These are phyloP conservation scores for Trichoderma parareesei DNA, from an alignment of 495 filamentous ascomycete species.

Conservation along the genomic window DNA sequence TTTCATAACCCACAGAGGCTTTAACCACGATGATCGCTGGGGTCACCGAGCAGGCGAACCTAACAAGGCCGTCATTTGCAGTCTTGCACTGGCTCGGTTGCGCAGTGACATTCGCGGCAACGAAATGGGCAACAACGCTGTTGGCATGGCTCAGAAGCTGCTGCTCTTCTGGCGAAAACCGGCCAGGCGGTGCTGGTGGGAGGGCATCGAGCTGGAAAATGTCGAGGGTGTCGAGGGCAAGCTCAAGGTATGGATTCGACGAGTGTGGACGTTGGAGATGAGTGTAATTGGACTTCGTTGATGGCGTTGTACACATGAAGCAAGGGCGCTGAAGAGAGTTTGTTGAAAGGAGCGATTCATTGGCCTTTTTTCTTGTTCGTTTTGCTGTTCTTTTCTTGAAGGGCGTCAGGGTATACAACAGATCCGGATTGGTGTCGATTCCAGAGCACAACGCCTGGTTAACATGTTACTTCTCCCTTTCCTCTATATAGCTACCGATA, in stretches of 20 bases:
- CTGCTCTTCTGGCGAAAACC: slow-evolving; percentile 98
- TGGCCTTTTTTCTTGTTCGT: neutral
- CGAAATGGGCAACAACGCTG: slow-evolving; percentile 66
- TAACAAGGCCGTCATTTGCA: slow-evolving; percentile 97
- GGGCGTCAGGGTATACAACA: slow-evolving; percentile 11
- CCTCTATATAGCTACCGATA: neutral
- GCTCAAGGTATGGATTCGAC: slow-evolving; percentile 94
- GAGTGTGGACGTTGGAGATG: slow-evolving; percentile 99
- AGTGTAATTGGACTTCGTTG: slow-evolving; percentile 85
- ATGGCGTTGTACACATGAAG: slow-evolving; percentile 19
- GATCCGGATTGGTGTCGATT: slow-evolving; percentile 7
- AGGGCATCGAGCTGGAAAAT: slow-evolving; percentile 83
- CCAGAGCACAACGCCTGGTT: neutral
- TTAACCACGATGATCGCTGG: slow-evolving; percentile 92
- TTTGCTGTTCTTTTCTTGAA: neutral
- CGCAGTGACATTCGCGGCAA: slow-evolving; percentile 84
- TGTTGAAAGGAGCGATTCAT: neutral
- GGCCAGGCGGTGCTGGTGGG: slow-evolving; percentile 96
- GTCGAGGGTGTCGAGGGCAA: slow-evolving; percentile 89
- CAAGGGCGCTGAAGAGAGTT: slow-evolving; percentile 8
- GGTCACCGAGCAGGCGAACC: slow-evolving; percentile 93
- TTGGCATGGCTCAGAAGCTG: slow-evolving; percentile 98
- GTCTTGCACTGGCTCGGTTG: slow-evolving; percentile 83
- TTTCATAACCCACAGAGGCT: slow-evolving; percentile 53
- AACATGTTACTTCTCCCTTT: neutral